Percentiles rank a stretch among this genome's conserved stretches.
Evolutionary conservation across 2,329 filamentous ascomycete species (phyloP).

Genomic region (Kalaharituber pfeilii): DNA sequence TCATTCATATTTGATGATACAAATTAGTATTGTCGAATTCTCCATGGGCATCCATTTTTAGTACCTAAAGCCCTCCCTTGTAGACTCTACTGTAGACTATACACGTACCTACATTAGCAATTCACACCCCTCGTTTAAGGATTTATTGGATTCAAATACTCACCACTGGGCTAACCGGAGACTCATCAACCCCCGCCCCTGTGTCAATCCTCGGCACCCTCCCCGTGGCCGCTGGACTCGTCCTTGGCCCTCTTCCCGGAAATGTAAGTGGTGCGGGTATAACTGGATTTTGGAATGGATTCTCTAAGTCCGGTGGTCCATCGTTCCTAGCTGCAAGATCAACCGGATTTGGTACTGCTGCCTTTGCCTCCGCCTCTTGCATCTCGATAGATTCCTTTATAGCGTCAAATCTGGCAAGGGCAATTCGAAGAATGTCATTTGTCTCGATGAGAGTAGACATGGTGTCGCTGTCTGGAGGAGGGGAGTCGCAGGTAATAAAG

Average conservation of each 20-base stretch:
- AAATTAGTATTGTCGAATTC: too few species aligned
- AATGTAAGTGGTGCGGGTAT: background rate
- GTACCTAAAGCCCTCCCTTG: too few species aligned
- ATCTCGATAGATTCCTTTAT: conserved; percentile 33
- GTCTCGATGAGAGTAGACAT: conserved; percentile 88
- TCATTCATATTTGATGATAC: too few species aligned
- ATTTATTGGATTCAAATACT: too few species aligned
- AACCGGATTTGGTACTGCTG: background rate
- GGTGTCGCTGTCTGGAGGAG: conserved; percentile 79
- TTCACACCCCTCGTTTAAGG: too few species aligned
- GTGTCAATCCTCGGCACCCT: conserved; percentile 1
- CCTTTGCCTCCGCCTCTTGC: background rate
- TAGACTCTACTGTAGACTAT: too few species aligned
- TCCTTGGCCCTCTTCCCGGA: too few species aligned
- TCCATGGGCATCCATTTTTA: too few species aligned
- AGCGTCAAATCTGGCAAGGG: conserved; percentile 69
- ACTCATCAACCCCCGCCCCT: background rate
- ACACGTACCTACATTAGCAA: too few species aligned
- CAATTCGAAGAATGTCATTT: conserved; percentile 73
- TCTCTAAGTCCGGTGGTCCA: background rate
- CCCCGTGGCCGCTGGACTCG: background rate
- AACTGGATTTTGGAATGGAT: background rate
- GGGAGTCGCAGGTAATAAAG: conserved; percentile 62
- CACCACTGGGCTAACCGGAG: background rate
- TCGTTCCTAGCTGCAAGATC: background rate